Evolutionary conservation across 108 stramenopile species (phyloP).

Genomic region (Nitzschia putrida): DNA sequence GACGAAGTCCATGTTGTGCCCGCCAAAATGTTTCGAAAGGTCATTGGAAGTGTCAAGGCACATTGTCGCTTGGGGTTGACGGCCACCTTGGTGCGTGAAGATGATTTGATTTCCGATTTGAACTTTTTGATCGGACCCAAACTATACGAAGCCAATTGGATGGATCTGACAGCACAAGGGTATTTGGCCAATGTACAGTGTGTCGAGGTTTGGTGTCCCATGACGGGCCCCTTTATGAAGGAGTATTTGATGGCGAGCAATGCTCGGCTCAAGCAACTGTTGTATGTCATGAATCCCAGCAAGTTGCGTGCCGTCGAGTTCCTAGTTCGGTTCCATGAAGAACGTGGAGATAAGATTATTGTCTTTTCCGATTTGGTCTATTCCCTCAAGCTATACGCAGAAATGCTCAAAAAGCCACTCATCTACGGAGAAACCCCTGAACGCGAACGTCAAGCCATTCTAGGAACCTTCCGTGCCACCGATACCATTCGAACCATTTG

Average conservation of each 20-base stretch:
- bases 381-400: constrained; percentile 86
- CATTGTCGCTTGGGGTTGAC: constrained; percentile 98
- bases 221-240: constrained; percentile 96
- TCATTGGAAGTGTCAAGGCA: constrained; percentile 91
- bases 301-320: constrained; percentile 93
- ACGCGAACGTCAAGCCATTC: constrained; percentile 89
- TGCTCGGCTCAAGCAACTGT: constrained; percentile 81
- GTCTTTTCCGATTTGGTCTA: constrained; percentile 96
- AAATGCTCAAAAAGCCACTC: constrained; percentile 80
- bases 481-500: constrained; percentile 91
- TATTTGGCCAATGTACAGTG: constrained; percentile 99
- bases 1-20: constrained; percentile 98
- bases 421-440: constrained; percentile 97
- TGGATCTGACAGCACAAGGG: constrained; percentile 97
- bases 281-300: constrained; percentile 98
- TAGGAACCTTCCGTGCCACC: constrained; percentile 86
- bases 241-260: constrained; percentile 88
- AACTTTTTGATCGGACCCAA: constrained; percentile 99
- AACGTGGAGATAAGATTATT: constrained; percentile 96
- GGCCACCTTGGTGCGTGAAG: constrained; percentile 98
- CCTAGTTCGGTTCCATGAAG: constrained; percentile 92
- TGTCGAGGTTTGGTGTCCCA: constrained; percentile 98
- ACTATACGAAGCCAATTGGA: constrained; percentile 99
- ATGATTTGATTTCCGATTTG: constrained; percentile 95
- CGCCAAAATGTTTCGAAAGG: constrained; percentile 92